These are phyloP conservation scores for Fraxinus sp. DNA, from an alignment of 305 asterid species.

Conservation along the genomic window DNA sequence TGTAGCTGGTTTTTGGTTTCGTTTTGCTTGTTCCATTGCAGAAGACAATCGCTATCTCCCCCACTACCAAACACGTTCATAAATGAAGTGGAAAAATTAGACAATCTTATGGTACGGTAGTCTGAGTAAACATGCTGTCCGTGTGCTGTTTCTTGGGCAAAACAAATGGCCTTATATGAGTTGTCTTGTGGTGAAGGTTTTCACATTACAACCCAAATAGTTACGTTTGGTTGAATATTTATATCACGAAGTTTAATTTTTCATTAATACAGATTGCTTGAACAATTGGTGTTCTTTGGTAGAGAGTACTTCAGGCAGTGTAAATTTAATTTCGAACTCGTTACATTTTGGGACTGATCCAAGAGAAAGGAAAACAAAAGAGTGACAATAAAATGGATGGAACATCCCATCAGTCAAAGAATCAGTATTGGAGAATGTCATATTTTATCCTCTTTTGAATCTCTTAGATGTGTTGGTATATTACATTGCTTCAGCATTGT, in stretches of 20 bases:
- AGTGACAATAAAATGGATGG: neutral
- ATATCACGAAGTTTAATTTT: neutral
- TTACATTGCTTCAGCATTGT: neutral
- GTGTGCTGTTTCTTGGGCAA: neutral
- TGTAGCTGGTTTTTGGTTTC: neutral
- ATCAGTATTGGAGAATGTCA: neutral
- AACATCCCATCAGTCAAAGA: neutral
- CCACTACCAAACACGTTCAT: neutral
- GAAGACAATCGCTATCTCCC: neutral
- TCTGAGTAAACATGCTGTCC: neutral
- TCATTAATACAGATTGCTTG: neutral
- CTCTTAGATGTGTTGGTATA: neutral
- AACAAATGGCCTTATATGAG: neutral
- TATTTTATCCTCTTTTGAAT: neutral
- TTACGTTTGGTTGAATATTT: neutral
- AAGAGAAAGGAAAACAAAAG: neutral
- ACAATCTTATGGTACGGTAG: neutral
- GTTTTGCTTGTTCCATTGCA: neutral
- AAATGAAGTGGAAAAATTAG: neutral
- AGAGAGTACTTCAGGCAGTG: neutral
- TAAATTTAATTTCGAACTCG: neutral
- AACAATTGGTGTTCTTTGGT: neutral
- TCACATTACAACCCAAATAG: neutral
- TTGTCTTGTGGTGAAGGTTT: neutral
- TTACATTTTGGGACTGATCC: neutral